Evolutionary conservation across 805 yeast genomes (phyloP), one percentile per base, ranked within the genome.

Genomic region (Candida michaelii): DNA sequence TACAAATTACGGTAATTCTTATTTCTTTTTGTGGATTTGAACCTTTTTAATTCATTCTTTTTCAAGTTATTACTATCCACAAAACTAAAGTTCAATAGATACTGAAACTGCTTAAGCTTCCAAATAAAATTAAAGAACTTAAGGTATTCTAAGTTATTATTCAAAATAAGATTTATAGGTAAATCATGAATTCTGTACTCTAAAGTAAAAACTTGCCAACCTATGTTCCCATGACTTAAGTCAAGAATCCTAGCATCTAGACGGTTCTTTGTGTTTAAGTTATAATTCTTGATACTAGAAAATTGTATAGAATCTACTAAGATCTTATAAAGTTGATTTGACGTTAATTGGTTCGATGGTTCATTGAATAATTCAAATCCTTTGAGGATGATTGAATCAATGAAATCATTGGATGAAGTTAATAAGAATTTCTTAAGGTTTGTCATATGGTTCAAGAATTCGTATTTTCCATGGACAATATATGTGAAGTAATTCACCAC

Each of bases 151-250:
- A 71, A 71, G 36, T 49, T 15, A 63, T 38, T 39, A 30, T 52
- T 49, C 53, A 63, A 35, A 58, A 70, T 43, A 2, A 56, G 49
- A 27, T 77, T 74, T 29, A 82, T 66, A 13, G 91, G 66, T 3
- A 85, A 72, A 19, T 75, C 66, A 7, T 79, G 73, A 9, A 79
- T 54, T 41, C 76, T 68, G 59, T 86, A 93, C 56, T 89, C 97
- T 27, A 90, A 65, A 0, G 97, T 88, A 59, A 91, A 90, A 2
- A 86, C 89, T 56, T 90, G 95, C 97, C 97, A 90, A 0, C 96
- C 97, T 39, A 79, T 63, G 21, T 81, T 78, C 1, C 59, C 74
- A 51, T 83, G 87, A 3, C 82, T 82, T 37, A 84, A 64, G 45
- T 85, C 89, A 37, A 90, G 69, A 16, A 90, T 72, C 34, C 97